Evolutionary conservation across 2,329 filamentous ascomycete genomes (phyloP).

Genomic region (Exophiala aquamarina): DNA sequence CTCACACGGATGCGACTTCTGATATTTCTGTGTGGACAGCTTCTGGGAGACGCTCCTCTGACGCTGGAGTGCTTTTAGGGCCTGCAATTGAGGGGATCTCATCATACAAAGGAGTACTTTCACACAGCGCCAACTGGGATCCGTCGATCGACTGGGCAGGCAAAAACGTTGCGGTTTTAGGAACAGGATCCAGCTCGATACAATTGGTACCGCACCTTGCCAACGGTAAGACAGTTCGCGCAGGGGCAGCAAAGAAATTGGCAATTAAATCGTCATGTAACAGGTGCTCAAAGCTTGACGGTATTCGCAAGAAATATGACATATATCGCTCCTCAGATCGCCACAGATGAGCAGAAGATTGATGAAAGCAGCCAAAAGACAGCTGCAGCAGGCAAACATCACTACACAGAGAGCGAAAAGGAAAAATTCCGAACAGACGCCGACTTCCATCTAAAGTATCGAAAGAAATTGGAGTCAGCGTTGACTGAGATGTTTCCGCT

Average conservation of each 20-base stretch:
- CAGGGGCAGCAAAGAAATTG: background rate
- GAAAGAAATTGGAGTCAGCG: slow-evolving; percentile 24
- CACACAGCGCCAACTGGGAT: slow-evolving; percentile 43
- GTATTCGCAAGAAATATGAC: slow-evolving; percentile 29
- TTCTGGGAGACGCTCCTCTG: no score
- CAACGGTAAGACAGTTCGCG: background rate
- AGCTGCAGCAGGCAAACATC: slow-evolving; percentile 12
- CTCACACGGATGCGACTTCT: background rate
- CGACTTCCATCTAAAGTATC: slow-evolving; percentile 15
- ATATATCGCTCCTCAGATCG: slow-evolving; percentile 27
- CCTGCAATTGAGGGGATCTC: slow-evolving; percentile 30
- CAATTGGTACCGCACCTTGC: slow-evolving; percentile 36
- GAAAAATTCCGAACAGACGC: slow-evolving; percentile 18
- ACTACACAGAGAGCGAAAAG: slow-evolving; percentile 23
- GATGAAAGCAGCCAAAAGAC: slow-evolving; percentile 9
- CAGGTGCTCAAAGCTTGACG: slow-evolving; percentile 29
- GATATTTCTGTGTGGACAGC: no score
- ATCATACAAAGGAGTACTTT: slow-evolving; percentile 35
- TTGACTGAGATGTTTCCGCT: slow-evolving; percentile 46
- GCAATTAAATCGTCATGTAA: no score
- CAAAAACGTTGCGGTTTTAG: slow-evolving; percentile 26
- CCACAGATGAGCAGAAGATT: slow-evolving; percentile 7
- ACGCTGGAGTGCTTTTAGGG: background rate
- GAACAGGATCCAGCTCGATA: slow-evolving; percentile 25
- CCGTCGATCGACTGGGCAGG: slow-evolving; percentile 1